Conservation (phyloP, 257 asterid species). For the Fraxinus pennsylvanica region DNA sequence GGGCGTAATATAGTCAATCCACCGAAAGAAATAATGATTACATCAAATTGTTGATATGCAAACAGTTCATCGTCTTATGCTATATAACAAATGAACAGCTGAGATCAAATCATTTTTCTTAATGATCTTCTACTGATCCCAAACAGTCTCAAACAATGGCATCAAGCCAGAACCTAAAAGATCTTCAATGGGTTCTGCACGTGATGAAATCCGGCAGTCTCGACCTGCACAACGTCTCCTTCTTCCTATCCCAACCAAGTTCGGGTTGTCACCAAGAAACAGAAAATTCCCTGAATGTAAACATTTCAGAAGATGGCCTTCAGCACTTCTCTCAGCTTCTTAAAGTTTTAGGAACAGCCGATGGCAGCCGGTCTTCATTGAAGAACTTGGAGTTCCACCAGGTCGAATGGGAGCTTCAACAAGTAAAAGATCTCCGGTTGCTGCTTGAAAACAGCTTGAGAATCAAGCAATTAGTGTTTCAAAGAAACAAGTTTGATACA, state of each 20-base stretch:
- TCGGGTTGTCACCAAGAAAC: slow-evolving; percentile 58
- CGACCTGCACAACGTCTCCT: slow-evolving; percentile 56
- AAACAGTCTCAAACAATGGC: slow-evolving; percentile 31
- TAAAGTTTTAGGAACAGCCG: slow-evolving; percentile 32
- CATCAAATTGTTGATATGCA: not conserved
- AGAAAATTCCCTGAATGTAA: slow-evolving; percentile 51
- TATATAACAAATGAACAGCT: not conserved
- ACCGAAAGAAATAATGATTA: slow-evolving; percentile 23
- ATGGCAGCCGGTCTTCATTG: slow-evolving; percentile 26
- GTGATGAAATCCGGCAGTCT: slow-evolving; percentile 37
- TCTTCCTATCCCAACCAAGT: slow-evolving; percentile 51
- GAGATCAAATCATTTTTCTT: not conserved
- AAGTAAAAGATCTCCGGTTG: slow-evolving; percentile 33
- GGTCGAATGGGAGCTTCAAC: slow-evolving; percentile 61
- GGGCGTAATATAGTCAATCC: slow-evolving; percentile 4
- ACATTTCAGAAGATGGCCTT: slow-evolving; percentile 37
- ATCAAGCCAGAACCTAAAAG: slow-evolving; percentile 39
- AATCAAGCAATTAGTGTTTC: slow-evolving; percentile 47
- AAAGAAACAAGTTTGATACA: slow-evolving; percentile 48
- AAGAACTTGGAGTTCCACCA: slow-evolving; percentile 62
- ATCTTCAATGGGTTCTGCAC: slow-evolving; percentile 58
- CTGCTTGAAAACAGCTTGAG: slow-evolving; percentile 40
- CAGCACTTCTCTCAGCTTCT: slow-evolving; percentile 51
- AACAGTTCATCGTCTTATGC: not conserved
- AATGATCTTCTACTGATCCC: not conserved